phyloP scores from a whole-genome alignment of 495 filamentous ascomycete genomes.

The Acidomyces sp. region DNA sequence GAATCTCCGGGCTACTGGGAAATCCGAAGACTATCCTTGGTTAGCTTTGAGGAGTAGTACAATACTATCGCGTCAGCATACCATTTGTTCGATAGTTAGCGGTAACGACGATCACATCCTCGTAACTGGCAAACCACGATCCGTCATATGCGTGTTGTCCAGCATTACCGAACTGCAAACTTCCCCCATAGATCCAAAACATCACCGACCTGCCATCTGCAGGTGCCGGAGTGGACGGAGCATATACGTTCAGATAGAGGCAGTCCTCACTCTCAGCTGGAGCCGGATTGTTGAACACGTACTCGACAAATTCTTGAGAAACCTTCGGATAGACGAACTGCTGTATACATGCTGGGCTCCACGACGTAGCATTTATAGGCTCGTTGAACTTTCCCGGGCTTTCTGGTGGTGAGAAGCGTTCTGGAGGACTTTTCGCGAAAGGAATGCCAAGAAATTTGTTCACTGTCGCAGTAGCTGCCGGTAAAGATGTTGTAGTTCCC shows the following conservation, averaged over 20 bases:
- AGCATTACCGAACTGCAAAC: constrained; percentile 22
- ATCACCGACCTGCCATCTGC: constrained; percentile 22
- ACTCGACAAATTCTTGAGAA: constrained; percentile 21
- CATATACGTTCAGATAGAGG: constrained; percentile 29
- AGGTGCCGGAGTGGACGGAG: constrained; percentile 20
- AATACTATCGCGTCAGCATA: not conserved
- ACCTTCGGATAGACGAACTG: constrained; percentile 24
- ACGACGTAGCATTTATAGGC: constrained; percentile 24
- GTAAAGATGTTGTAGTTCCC: constrained; percentile 23
- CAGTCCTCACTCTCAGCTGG: constrained; percentile 32
- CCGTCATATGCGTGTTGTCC: constrained; percentile 21
- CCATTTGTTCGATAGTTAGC: constrained; percentile 24
- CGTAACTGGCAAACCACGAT: constrained; percentile 18
- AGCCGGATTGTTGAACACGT: constrained; percentile 25
- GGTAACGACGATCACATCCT: constrained; percentile 23
- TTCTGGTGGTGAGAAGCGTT: constrained; percentile 28
- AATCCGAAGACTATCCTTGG: constrained; percentile 24
- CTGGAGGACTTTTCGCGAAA: constrained; percentile 25
- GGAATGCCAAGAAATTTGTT: constrained; percentile 27
- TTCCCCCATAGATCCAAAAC: constrained; percentile 28
- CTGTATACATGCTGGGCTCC: constrained; percentile 30
- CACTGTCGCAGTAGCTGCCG: constrained; percentile 18
- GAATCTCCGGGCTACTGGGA: constrained; percentile 17
- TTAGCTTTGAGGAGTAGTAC: constrained; percentile 8
- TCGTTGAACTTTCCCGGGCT: constrained; percentile 13